Base-by-base conservation (phyloP, 177 flowering plant genomes). In the Vitis hybrid region DNA sequence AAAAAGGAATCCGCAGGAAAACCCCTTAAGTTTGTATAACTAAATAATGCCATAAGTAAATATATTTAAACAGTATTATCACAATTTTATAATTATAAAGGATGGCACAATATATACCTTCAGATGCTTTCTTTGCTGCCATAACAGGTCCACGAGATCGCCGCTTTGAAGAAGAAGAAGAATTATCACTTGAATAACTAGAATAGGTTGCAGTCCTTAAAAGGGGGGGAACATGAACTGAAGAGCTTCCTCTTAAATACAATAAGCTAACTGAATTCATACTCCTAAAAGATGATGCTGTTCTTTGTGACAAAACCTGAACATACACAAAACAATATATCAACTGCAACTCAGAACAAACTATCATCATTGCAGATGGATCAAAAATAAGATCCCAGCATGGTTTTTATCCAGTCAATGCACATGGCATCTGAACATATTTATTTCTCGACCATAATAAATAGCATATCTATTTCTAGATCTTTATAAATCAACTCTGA, bases 141-240 rank as follows among this genome's bases (percentile, higher is more conserved):
- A 90, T 86, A 13, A 93, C 88, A 34, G 91, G 93, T 68, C 92
- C 93, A 71, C 93, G 84, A 58, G 90, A 85, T 76, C 94, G 85
- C 70, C 90, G 69, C 76, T 86, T 90, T 49, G 91, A 90, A 49
- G 80, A 82, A 75, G 75, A 61, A 48, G 18, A 66, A 63, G 54
- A 73, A n/a, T 85, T 85, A 12, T 68, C 79, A 59, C 66, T 26
- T 2, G 86, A 73, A 70, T 22, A 61, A 50, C 84, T 76, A 57
- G 80, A 86, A 76, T 61, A 80, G 57, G 62, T 68, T 45, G 73
- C 59, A 26, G 39, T 48, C 39, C 70, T 72, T 9, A 86, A 74
- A 49, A 82, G 67, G 10, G 79, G 72, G 19, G 80, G 65, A 20
- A 65, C 73, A 39, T 66, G 77, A 31, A 63, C 51, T 0, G 82